Conservation (phyloP, 179 eudicot genomes). For the Nepenthes alata region DNA sequence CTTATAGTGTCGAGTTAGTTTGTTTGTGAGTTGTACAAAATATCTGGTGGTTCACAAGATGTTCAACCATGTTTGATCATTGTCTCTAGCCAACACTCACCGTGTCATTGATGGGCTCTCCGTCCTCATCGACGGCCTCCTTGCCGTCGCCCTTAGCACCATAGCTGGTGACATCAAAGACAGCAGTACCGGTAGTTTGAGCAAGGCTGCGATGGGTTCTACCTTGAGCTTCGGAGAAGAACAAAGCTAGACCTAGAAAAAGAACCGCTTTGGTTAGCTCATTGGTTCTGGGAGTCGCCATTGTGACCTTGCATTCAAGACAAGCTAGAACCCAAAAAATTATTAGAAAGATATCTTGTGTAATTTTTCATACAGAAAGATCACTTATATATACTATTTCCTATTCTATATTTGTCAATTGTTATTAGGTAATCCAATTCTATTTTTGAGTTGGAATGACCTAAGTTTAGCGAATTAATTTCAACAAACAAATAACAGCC, state of each 20-base stretch:
- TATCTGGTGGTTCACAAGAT: no score
- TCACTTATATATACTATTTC: background rate
- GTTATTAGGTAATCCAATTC: background rate
- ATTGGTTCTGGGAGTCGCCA: conserved; percentile 11
- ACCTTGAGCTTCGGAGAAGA: conserved; percentile 16
- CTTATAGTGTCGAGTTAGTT: no score
- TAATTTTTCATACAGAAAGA: background rate
- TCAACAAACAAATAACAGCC: no score
- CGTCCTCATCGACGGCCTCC: background rate
- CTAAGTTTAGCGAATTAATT: no score
- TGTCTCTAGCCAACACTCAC: background rate
- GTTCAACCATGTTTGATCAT: no score
- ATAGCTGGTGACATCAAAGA: conserved; percentile 23
- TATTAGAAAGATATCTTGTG: background rate
- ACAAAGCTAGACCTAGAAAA: conserved; percentile 23
- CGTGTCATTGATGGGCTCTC: background rate
- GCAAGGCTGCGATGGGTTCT: conserved; percentile 19
- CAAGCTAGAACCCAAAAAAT: background rate
- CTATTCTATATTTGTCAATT: background rate
- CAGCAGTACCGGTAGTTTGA: conserved; percentile 9
- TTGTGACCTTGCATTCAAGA: conserved; percentile 25
- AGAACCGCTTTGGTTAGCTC: conserved; percentile 5
- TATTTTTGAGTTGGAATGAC: background rate
- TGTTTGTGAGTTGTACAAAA: no score
- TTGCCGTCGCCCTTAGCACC: conserved; percentile 20